phyloP scores from a whole-genome alignment of 257 asterid species.

The Pogostemon cablin region DNA sequence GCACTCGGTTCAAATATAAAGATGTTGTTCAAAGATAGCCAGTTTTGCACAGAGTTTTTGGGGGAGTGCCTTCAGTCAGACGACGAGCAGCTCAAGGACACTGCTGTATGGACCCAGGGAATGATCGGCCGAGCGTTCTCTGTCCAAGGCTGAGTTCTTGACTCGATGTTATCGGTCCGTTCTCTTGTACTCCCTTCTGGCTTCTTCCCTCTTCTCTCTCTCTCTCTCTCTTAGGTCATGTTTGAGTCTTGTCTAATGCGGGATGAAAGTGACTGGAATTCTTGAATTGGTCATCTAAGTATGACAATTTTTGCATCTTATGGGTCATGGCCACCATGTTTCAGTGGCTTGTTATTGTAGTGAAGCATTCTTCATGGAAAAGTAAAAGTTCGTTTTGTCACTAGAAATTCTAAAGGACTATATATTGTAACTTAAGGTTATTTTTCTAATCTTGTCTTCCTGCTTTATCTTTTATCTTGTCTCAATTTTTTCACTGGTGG shows the following conservation, averaged over 20 bases:
- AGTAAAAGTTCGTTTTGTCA: conserved; percentile 11
- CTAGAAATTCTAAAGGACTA: not conserved
- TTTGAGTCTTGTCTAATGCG: conserved; percentile 38
- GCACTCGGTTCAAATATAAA: conserved; percentile 73
- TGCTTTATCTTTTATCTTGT: not conserved
- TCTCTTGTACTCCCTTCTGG: not conserved
- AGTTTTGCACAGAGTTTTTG: conserved; percentile 52
- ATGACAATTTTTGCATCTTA: conserved; percentile 32
- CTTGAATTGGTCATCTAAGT: conserved; percentile 43
- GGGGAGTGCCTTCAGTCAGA: conserved; percentile 81
- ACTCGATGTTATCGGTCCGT: conserved; percentile 37
- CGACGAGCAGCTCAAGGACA: conserved; percentile 78
- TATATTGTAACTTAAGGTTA: not conserved
- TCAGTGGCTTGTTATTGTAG: conserved; percentile 39
- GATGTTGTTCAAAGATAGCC: conserved; percentile 54
- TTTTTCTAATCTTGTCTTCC: not conserved
- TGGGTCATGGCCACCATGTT: conserved; percentile 40
- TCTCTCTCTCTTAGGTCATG: conserved; percentile 21
- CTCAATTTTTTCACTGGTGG: not conserved
- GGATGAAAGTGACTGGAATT: conserved; percentile 37
- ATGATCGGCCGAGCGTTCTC: conserved; percentile 78
- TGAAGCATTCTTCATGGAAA: conserved; percentile 8
- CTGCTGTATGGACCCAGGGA: conserved; percentile 89
- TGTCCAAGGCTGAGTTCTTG: conserved; percentile 44
- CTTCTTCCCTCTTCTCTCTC: not conserved